Evolutionary conservation across 176 grass and related monocot genomes (phyloP).

Genomic region (Secale cereale): DNA sequence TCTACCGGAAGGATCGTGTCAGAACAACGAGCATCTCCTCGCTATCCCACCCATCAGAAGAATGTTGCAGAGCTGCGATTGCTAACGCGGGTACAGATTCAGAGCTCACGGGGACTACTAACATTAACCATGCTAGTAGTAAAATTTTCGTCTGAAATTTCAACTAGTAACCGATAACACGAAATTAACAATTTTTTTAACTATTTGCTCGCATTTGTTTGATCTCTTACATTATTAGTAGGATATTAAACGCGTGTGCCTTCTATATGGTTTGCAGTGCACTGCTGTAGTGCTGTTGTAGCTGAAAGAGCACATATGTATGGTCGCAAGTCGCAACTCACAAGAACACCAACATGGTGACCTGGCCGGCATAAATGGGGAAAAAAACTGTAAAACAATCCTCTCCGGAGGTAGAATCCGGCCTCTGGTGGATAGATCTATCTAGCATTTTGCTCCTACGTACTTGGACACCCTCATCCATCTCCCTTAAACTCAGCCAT

Average conservation of each 20-base stretch:
- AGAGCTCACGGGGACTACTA: neutral
- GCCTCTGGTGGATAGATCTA: neutral
- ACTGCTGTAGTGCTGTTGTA: neutral
- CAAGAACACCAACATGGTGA: neutral
- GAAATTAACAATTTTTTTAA: too few relatives aligned
- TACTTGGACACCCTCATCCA: neutral
- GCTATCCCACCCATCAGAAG: neutral
- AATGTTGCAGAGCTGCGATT: neutral
- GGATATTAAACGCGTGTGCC: neutral
- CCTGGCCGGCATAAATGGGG: neutral
- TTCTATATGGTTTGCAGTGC: neutral
- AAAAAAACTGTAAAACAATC: neutral
- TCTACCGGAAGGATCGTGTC: neutral
- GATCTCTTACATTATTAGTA: neutral
- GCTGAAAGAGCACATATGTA: neutral
- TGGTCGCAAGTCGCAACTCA: too few relatives aligned
- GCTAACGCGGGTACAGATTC: neutral
- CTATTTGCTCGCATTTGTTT: too few relatives aligned
- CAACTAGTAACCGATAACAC: neutral
- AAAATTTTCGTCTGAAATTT: neutral
- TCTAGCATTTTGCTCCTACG: neutral
- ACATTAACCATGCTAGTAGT: neutral
- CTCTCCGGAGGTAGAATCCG: neutral
- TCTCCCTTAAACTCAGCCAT: conserved; percentile 10
- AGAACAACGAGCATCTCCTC: neutral